Percentiles rank a stretch among this genome's conserved stretches.
Evolutionary conservation across 2,329 filamentous ascomycete genomes (phyloP).

Genomic region (Juglanconis juglandina): DNA sequence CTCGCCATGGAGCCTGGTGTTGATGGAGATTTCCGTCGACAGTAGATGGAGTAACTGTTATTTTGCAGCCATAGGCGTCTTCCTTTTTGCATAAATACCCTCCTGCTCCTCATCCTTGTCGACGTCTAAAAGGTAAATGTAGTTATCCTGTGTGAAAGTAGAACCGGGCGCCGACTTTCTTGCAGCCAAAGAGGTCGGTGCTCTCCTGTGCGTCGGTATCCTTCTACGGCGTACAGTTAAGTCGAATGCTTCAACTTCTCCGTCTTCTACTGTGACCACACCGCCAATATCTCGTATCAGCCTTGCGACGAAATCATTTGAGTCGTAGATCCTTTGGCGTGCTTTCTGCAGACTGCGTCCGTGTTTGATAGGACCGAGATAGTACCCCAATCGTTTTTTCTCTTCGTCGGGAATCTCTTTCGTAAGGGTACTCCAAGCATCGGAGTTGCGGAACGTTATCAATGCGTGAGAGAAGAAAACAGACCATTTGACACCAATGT

Average conservation of each 20-base stretch:
- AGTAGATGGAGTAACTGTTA: constrained; percentile 46
- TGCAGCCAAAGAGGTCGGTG: too few relatives aligned
- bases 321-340: constrained; percentile 31
- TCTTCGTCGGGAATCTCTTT: constrained; percentile 30
- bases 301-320: constrained; percentile 44
- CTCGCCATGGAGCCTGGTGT: constrained; percentile 42
- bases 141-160: constrained; percentile 16
- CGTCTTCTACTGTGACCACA: constrained; percentile 25
- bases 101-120: constrained; percentile 19
- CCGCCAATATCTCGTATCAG: constrained; percentile 33
- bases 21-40: constrained; percentile 44
- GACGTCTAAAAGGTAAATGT: constrained; percentile 19
- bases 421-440: constrained; percentile 34
- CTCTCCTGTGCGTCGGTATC: neutral
- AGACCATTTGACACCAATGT: constrained; percentile 46
- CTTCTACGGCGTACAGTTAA: neutral
- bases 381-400: constrained; percentile 31
- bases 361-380: constrained; percentile 27
- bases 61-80: constrained; percentile 40
- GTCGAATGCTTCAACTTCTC: constrained; percentile 38
- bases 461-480: constrained; percentile 38
- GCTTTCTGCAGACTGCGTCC: constrained; percentile 26
- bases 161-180: too few relatives aligned
- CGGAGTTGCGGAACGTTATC: constrained; percentile 30
- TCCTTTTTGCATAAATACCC: constrained; percentile 1